A percentile compares a stretch with the other conserved stretches of the same genome.
These are phyloP conservation scores for Cryptosporidium parvum DNA, from an alignment of 169 alveolate genomes.

Conservation along the genomic window DNA sequence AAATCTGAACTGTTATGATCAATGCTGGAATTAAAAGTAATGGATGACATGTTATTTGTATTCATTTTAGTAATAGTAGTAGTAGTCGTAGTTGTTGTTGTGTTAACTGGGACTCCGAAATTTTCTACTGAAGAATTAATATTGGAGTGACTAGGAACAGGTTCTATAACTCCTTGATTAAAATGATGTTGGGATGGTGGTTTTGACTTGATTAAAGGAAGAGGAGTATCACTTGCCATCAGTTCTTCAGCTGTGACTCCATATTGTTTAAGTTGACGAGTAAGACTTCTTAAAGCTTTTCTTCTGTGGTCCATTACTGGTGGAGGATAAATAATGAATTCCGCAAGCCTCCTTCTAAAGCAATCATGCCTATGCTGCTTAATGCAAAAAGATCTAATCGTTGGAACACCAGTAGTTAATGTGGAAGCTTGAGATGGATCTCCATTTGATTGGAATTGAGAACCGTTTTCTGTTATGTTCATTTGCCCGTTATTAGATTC, in stretches of 20 bases:
- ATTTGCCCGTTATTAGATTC: not conserved
- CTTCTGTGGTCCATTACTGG: conserved; percentile 61
- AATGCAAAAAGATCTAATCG: conserved; percentile 32
- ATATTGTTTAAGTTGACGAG: conserved; percentile 40
- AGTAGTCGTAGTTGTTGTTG: not conserved
- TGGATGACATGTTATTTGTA: not conserved
- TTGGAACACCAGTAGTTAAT: not conserved
- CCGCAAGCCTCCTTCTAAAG: conserved; percentile 50
- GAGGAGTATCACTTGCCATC: conserved; percentile 45
- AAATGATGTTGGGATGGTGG: not conserved
- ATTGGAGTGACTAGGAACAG: not conserved
- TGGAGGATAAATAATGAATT: conserved; percentile 58
- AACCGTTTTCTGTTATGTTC: not conserved
- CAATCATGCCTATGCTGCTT: conserved; percentile 65
- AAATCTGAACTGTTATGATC: not conserved
- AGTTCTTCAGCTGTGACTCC: conserved; percentile 69
- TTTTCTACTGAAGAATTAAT: not conserved
- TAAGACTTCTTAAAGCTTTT: conserved; percentile 35
- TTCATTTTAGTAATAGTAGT: not conserved
- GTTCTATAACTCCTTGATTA: not conserved
- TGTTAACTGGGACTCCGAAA: not conserved
- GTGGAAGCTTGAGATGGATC: not conserved
- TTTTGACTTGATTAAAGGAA: conserved; percentile 49
- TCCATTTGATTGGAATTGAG: not conserved
- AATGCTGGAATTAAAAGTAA: not conserved